Base-by-base conservation (phyloP, 2,329 filamentous ascomycete genomes). In the Diplodia seriata region DNA sequence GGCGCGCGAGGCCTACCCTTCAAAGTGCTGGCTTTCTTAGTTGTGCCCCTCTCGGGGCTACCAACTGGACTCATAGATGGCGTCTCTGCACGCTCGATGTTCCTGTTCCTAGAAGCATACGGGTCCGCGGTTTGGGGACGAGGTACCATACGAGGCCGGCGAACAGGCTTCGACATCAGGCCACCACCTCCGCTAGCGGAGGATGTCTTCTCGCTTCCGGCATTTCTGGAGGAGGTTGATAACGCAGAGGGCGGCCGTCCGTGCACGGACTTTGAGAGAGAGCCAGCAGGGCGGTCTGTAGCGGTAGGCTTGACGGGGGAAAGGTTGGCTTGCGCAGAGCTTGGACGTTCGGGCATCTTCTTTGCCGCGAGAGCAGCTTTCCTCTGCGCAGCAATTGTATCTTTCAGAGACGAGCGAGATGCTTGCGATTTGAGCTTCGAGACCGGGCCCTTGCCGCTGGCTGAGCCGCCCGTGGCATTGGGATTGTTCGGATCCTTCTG, bases 401-500 rank as follows among this genome's bases (percentile, higher is more conserved):
- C 94, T 70, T 92, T 90, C 31, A 97, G 80, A 12, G 91, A 91
- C 12, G 80, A 81, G 47, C 85, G 78, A 15, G 75, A 73, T 5
- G 66, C 33, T 51, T 63, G 57, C n/a, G 57, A 40, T 40, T 68
- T 68, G 18, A 68, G 51, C 20, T 53, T 63, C 12, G 49, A 20
- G 15, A 36, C 18, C 12, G 66, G 29, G n/a, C 38, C 66, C 51
- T 68, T 64, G 20, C 23, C 29, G 53, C n/a, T 57, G 15, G 43
- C 20, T 23, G 51, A 38, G 11, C 38, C 31, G 18, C 31, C 61
- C n/a, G 67, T 2, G 18, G 81, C 77, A 75, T 92, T 91, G 9
- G 92, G 92, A 73, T 98, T 98, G 74, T 89, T 86, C 1, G 91
- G 84, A 72, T 97, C 92, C 73, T 93, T 96, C 72, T 94, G 90